Evolutionary conservation across 768 basidiomycete genomes (phyloP), one percentile per base, ranked within the genome.

Genomic region (Russula vinacea): DNA sequence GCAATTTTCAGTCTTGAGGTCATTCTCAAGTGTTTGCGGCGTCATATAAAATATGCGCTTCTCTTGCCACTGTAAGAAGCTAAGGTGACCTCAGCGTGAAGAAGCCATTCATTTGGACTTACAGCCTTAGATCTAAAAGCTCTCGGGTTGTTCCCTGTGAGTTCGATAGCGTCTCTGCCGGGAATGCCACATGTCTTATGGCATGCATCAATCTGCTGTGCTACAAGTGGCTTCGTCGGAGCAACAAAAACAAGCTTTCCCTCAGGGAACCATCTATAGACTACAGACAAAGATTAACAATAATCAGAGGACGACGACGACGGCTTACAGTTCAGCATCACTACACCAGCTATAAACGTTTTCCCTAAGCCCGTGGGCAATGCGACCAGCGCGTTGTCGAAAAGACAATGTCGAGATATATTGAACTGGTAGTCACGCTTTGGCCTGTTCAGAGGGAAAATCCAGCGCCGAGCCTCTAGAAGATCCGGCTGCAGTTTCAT

Each of bases 361-460:
- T 99, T 99, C 17, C 97, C 97, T 14, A 98, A 78, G 51, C 97
- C 97, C 0, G 97, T 99, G 2, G 97, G 97, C 16, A 99, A 77
- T 0, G 94, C 90, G 33, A 98, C 94, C 9, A 99, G 83, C 8
- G 92, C 91, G 71, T 99, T 98, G 29, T 98, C 90, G 71, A 90
- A 93, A 26, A 99, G 80, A 69, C 87, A 90, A 35, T 84, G 81
- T 70, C 82, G 86, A 62, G 93, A 89, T 64, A 99, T 98, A 64
- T 97, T 96, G 73, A 82, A 95, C 70, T 99, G 97, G 71, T 98
- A 99, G 68, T 91, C 89, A 66, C 97, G 89, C 69, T 91, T 89
- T 0, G 89, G 84, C 39, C 84, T 81, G 72, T 98, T 98, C 16
- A 90, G 79, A 3, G 97, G 97, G 74, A 88, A 99, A 60, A 97